Conservation (phyloP, 1,139 yeast species). For the Cylindricascospora bacillispora region DNA sequence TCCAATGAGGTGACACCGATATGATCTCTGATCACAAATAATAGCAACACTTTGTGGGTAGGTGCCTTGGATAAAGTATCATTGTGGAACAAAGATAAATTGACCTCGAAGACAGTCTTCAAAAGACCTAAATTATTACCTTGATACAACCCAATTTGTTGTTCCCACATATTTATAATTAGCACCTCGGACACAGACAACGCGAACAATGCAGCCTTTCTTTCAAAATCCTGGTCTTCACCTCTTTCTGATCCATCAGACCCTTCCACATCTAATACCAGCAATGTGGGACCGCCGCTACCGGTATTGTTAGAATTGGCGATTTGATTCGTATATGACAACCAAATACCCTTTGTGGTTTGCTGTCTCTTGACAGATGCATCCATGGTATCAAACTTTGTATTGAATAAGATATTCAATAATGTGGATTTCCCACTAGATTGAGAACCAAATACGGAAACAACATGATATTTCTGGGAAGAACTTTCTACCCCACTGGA, state of each 20-base stretch:
- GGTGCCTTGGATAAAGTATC: too few relatives aligned
- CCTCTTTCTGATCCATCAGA: constrained; percentile 98
- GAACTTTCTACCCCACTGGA: too few relatives aligned
- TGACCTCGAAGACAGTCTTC: constrained; percentile 93
- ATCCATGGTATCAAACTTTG: constrained; percentile 88
- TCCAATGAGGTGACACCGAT: constrained; percentile 76
- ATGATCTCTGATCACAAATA: constrained; percentile 88
- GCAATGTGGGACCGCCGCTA: constrained; percentile 30
- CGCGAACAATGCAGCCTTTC: constrained; percentile 93
- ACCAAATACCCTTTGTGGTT: constrained; percentile 94
- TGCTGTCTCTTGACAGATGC: constrained; percentile 58
- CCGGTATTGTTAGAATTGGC: constrained; percentile 24
- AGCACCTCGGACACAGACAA: constrained; percentile 82
- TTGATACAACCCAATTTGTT: constrained; percentile 90
- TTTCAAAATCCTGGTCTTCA: constrained; percentile 94
- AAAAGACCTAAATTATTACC: constrained; percentile 95
- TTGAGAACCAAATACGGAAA: constrained; percentile 94
- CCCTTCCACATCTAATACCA: constrained; percentile 94
- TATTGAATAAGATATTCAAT: constrained; percentile 71
- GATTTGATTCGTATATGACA: constrained; percentile 50
- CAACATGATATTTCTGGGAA: constrained; percentile 66
- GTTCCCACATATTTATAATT: constrained; percentile 92
- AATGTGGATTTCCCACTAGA: constrained; percentile 93
- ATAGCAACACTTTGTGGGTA: constrained; percentile 57
- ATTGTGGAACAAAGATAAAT: constrained; percentile 53